phyloP scores from a whole-genome alignment of 306 rosid genomes.

The Vigna hirtella region DNA sequence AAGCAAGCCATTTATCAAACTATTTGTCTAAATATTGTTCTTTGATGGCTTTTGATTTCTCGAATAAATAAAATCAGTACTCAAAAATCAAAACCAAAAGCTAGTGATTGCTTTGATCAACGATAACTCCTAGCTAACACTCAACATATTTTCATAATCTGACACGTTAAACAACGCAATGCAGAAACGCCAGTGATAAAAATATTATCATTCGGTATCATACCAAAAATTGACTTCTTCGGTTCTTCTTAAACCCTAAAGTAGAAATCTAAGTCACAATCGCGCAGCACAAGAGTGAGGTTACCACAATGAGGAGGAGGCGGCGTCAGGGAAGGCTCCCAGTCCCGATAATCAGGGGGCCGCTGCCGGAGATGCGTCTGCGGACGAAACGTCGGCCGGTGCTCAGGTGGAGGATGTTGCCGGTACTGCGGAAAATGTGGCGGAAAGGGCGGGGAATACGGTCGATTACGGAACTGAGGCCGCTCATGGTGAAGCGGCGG shows the following conservation, averaged over 20 bases:
- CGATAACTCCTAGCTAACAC: not conserved
- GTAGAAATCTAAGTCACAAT: not conserved
- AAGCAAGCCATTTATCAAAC: constrained; percentile 20
- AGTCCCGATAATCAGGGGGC: constrained; percentile 63
- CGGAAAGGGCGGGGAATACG: constrained; percentile 30
- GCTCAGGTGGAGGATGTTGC: constrained; percentile 3
- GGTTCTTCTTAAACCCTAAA: constrained; percentile 24
- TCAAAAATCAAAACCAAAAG: constrained; percentile 2
- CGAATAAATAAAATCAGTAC: not conserved
- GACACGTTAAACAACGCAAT: not conserved
- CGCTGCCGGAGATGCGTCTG: constrained; percentile 38
- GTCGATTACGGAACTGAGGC: constrained; percentile 39
- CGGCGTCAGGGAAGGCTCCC: constrained; percentile 69
- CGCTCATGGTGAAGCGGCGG: constrained; percentile 38
- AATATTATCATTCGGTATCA: not conserved
- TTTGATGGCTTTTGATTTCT: constrained; percentile 4
- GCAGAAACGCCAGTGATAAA: constrained; percentile 21
- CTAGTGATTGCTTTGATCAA: constrained; percentile 3
- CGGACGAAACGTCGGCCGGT: not conserved
- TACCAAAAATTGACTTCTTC: not conserved
- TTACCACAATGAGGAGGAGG: constrained; percentile 64
- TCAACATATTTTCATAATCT: constrained; percentile 23
- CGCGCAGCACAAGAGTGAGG: not conserved
- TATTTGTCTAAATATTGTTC: not conserved
- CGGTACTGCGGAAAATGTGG: not conserved